Conservation (phyloP, 495 filamentous ascomycete species). For the Penicillium arizonense region DNA sequence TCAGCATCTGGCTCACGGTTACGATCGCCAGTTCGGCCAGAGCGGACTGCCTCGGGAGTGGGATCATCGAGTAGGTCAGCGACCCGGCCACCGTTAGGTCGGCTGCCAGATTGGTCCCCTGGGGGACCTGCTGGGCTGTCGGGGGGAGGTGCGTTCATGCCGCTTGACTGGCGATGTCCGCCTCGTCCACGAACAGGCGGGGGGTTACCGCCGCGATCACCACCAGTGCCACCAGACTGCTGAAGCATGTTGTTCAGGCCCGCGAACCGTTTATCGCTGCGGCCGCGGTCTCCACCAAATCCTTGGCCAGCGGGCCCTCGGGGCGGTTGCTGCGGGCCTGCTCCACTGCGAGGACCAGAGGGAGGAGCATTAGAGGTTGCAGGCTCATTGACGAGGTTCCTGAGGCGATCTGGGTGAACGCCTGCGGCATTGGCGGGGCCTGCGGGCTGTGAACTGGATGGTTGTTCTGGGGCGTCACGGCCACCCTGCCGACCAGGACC, state of each 20-base stretch:
- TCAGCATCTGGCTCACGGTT: constrained; percentile 18
- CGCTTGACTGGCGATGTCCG: constrained; percentile 30
- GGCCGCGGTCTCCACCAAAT: constrained; percentile 37
- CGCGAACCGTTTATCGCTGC: constrained; percentile 44
- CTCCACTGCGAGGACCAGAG: constrained; percentile 3
- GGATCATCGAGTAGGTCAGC: constrained; percentile 35
- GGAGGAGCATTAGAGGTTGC: constrained; percentile 7
- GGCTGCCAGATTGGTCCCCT: constrained; percentile 21
- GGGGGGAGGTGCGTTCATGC: constrained; percentile 24
- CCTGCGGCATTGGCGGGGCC: constrained; percentile 36
- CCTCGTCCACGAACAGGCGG: constrained; percentile 41
- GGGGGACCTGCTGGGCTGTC: constrained; percentile 26
- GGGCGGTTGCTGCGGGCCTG: constrained; percentile 19
- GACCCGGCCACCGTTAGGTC: constrained; percentile 19
- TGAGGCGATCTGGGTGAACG: constrained; percentile 52
- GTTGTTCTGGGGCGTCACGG: constrained; percentile 27
- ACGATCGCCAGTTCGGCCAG: constrained; percentile 23
- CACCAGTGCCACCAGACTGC: constrained; percentile 34
- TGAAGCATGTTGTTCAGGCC: constrained; percentile 46
- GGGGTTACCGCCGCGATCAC: constrained; percentile 31
- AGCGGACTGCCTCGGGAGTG: constrained; percentile 27
- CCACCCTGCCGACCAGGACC: constrained; percentile 36
- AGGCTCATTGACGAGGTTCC: constrained; percentile 19
- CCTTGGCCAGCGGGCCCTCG: constrained; percentile 19
- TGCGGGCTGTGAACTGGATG: constrained; percentile 20